Evolutionary conservation across 345 rosid species (phyloP).

Genomic region (Microcos paniculata): DNA sequence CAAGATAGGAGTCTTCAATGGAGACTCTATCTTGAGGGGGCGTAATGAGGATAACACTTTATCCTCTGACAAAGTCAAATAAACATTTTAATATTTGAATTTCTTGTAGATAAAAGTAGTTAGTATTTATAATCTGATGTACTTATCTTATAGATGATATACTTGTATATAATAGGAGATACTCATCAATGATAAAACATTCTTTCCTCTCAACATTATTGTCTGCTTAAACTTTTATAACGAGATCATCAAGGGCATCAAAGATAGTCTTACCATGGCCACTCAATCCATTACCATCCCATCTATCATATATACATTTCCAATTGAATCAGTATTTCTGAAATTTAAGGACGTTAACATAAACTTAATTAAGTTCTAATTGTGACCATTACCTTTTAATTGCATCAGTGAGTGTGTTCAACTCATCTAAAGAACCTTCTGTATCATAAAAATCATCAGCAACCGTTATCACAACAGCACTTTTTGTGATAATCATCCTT

Average conservation of each 20-base stretch:
- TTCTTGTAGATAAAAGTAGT: too few relatives aligned
- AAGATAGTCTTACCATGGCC: slow-evolving; percentile 54
- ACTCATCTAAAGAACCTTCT: slow-evolving; percentile 48
- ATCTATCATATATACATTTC: slow-evolving; percentile 24
- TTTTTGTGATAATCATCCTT: slow-evolving; percentile 40
- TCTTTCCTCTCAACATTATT: too few relatives aligned
- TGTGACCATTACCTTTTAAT: slow-evolving; percentile 43
- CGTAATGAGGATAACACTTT: too few relatives aligned
- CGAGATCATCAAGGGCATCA: slow-evolving; percentile 43
- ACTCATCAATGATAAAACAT: too few relatives aligned
- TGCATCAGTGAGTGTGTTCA: slow-evolving; percentile 47
- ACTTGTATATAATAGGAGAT: too few relatives aligned
- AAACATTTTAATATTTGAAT: too few relatives aligned
- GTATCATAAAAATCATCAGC: slow-evolving; percentile 68
- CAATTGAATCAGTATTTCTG: not conserved
- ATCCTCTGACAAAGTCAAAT: too few relatives aligned
- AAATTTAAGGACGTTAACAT: not conserved
- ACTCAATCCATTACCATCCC: slow-evolving; percentile 48
- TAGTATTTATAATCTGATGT: too few relatives aligned
- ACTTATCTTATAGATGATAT: too few relatives aligned
- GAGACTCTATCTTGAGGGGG: too few relatives aligned
- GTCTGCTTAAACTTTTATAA: too few relatives aligned
- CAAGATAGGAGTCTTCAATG: too few relatives aligned
- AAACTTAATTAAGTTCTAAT: not conserved
- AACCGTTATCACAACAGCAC: slow-evolving; percentile 47